These are phyloP conservation scores for Castanea sativa DNA, from an alignment of 306 rosid genomes.

Conservation along the genomic window DNA sequence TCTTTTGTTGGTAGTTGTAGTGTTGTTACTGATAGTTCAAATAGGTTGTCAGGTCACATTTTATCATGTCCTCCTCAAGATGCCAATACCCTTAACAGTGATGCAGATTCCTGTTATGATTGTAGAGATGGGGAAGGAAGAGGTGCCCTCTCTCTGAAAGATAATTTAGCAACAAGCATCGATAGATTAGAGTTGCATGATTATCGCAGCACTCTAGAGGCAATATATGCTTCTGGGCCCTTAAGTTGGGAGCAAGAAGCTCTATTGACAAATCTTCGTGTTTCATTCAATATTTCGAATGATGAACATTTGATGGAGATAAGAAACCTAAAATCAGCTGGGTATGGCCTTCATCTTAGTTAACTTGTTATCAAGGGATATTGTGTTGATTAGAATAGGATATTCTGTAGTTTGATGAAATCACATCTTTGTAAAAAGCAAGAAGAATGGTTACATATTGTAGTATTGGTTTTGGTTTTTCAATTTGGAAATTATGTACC, in stretches of 20 bases:
- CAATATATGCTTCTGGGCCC: slow-evolving; percentile 80
- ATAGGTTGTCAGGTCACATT: slow-evolving; percentile 33
- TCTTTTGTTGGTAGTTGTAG: slow-evolving; percentile 93
- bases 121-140: slow-evolving; percentile 37
- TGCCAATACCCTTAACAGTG: slow-evolving; percentile 48
- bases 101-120: slow-evolving; percentile 59
- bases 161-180: slow-evolving; percentile 41
- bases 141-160: slow-evolving; percentile 29
- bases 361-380: slow-evolving; percentile 14
- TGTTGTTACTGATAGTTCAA: slow-evolving; percentile 40
- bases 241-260: slow-evolving; percentile 91
- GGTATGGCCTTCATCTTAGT: slow-evolving; percentile 24
- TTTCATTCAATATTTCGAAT: slow-evolving; percentile 75
- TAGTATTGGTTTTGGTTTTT: slow-evolving; percentile 2
- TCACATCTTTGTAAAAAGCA: slow-evolving; percentile 19
- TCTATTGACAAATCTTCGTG: slow-evolving; percentile 79
- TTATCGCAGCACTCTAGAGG: slow-evolving; percentile 56
- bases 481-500: slow-evolving; percentile 13
- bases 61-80: slow-evolving; percentile 53
- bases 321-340: slow-evolving; percentile 44
- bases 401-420: not conserved
- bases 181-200: slow-evolving; percentile 82
- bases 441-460: slow-evolving; percentile 1
- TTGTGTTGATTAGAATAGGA: not conserved
- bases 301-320: slow-evolving; percentile 76